A percentile compares a stretch with the other conserved stretches of the same genome.
Evolutionary conservation across 306 rosid species (phyloP).

Genomic region (Prunus kanzakura): DNA sequence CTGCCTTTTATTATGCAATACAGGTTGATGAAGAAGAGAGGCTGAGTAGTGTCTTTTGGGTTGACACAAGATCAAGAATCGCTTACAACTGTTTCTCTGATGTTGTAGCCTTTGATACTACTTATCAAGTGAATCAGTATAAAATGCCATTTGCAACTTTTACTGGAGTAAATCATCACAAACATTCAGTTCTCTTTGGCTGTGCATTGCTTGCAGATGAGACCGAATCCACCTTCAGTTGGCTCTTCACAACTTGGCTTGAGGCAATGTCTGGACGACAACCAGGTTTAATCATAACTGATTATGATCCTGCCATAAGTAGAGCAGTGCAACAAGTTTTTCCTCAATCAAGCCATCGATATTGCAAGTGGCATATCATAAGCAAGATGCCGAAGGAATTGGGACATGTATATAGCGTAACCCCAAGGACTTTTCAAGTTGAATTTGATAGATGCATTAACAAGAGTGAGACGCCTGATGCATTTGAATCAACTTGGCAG

Average conservation of each 20-base stretch:
- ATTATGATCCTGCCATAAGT: conserved; percentile 12
- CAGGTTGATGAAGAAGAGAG: conserved; percentile 27
- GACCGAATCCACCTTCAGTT: conserved; percentile 22
- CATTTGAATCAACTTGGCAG: conserved; percentile 25
- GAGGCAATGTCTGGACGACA: conserved; percentile 24
- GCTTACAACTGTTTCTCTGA: conserved; percentile 18
- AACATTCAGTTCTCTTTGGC: conserved; percentile 16
- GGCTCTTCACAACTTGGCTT: conserved; percentile 23
- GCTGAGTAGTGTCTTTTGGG: conserved; percentile 26
- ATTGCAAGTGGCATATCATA: conserved; percentile 22
- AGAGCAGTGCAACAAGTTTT: conserved; percentile 14
- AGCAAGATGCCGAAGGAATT: conserved; percentile 22
- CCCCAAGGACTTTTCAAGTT: conserved; percentile 19
- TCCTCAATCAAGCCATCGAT: conserved; percentile 12
- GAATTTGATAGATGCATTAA: conserved; percentile 17
- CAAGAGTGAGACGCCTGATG: conserved; percentile 17
- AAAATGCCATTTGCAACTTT: conserved; percentile 23
- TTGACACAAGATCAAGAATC: conserved; percentile 20
- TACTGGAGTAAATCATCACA: conserved; percentile 18
- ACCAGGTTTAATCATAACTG: conserved; percentile 15
- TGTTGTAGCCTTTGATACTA: conserved; percentile 19
- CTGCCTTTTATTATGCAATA: conserved; percentile 12
- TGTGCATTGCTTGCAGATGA: conserved; percentile 26
- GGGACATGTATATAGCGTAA: conserved; percentile 14
- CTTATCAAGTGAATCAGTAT: conserved; percentile 20